Base-by-base conservation (phyloP, 352 stramenopile species). In the Pythium sp. region DNA sequence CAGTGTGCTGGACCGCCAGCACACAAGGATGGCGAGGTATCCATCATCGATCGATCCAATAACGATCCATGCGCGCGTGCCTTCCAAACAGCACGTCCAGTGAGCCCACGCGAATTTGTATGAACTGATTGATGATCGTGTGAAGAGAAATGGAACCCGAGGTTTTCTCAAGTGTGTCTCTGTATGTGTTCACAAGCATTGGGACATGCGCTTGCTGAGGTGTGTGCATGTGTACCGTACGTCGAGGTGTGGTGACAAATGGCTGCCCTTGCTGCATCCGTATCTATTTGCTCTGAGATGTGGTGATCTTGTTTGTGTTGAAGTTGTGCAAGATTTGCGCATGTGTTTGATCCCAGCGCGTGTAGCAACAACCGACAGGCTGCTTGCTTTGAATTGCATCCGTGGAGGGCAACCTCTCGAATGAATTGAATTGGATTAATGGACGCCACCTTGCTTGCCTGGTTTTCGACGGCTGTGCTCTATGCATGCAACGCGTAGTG, bases 131-230 rank as follows among this genome's bases (percentile, higher is more conserved):
- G 34, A 5, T 32, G 34, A n/a, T 49, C 15, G 6, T 20, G 41
- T 47, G 41, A 49, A 49, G 41, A 49, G 41, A 49, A 49, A 3
- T 20, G 15, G 15, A 49, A 20, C 2, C 41, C 41, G 11, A 43
- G 36, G 9, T 43, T 36, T 58, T 58, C 53, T 58, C 54, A 43
- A 46, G 38, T 46, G 14, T 46, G 38, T 41, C 11, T 32, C 1
- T 51, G 11, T n/a, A 6, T 54, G 20, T 26, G 47, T 26, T 22
- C 54, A 24, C 54, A 24, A 26, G 54, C 28, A 60, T 24, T 60
- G 54, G 28, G 54, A 60, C 54, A 43, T 60, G 53, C 53, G 53
- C 53, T 60, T 60, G 54, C 54, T 60, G 54, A 60, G 54, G 22
- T 28, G n/a, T 26, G 9, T 55, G 47, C 22, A 30, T 54, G 38